These are phyloP conservation scores for Colletotrichum sojae DNA, from an alignment of 2,329 filamentous ascomycete genomes.

Conservation along the genomic window DNA sequence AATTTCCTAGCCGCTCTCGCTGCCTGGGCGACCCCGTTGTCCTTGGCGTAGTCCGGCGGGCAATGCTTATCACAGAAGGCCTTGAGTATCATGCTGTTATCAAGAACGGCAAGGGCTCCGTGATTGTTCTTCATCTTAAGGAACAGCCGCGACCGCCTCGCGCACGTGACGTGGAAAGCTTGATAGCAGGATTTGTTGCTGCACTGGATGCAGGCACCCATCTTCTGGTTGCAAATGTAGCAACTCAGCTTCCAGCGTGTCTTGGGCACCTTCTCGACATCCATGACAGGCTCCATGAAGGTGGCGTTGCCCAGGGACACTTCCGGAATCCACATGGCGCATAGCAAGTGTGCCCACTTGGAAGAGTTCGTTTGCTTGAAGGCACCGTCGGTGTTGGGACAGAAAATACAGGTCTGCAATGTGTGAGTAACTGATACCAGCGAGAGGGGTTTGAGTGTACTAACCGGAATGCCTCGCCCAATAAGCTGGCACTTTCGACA, in stretches of 20 bases:
- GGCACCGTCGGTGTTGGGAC: conserved; percentile 95
- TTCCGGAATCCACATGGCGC: conserved; percentile 98
- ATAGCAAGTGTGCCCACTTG: conserved; percentile 96
- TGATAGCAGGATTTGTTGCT: conserved; percentile 97
- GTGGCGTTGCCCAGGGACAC: conserved; percentile 95
- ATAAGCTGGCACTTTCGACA: conserved; percentile 97
- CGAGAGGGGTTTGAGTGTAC: conserved; percentile 43
- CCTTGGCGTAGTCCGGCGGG: conserved; percentile 87
- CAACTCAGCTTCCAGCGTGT: conserved; percentile 93
- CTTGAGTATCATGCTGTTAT: conserved; percentile 87
- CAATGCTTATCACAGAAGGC: conserved; percentile 98
- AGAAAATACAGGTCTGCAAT: conserved; percentile 91
- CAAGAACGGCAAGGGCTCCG: conserved; percentile 81
- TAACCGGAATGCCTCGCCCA: conserved; percentile 87
- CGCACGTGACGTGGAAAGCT: conserved; percentile 97
- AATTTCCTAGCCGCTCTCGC: conserved; percentile 88
- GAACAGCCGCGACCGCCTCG: conserved; percentile 87
- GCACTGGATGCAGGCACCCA: conserved; percentile 99
- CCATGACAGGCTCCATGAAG: conserved; percentile 98
- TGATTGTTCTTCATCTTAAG: conserved; percentile 97
- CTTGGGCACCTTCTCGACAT: conserved; percentile 97
- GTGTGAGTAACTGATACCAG: neutral
- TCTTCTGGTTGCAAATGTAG: conserved; percentile 97
- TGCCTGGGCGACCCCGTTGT: conserved; percentile 85
- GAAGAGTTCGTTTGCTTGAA: conserved; percentile 98